A percentile compares a stretch with the other conserved stretches of the same genome.
Evolutionary conservation across 208 protist species (phyloP).

Genomic region (Trichomonas vaginalis): DNA sequence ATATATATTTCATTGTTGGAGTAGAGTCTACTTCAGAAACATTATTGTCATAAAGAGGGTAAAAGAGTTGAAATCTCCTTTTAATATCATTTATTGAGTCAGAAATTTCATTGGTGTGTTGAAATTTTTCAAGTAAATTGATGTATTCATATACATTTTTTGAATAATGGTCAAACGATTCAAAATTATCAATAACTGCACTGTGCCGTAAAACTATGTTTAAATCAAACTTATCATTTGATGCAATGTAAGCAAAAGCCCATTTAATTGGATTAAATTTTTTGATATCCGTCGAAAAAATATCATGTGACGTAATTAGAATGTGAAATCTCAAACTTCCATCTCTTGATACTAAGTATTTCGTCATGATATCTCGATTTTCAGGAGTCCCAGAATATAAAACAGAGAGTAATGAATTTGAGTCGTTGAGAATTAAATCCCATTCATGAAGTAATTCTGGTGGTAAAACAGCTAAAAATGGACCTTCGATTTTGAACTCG

Average conservation of each 20-base stretch:
- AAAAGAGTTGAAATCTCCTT: neutral
- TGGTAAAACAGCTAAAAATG: neutral
- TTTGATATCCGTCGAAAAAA: neutral
- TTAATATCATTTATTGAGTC: neutral
- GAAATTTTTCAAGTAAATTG: neutral
- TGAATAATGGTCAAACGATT: neutral
- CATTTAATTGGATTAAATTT: neutral
- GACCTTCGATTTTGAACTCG: neutral
- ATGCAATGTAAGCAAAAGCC: neutral
- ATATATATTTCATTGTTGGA: neutral
- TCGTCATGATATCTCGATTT: neutral
- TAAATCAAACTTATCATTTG: neutral
- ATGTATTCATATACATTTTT: neutral
- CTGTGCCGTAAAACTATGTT: neutral
- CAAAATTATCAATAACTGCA: neutral
- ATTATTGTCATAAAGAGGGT: too few species aligned
- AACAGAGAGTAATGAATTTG: neutral
- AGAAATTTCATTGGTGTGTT: neutral
- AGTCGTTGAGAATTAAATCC: neutral
- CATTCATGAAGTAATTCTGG: neutral
- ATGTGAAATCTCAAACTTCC: neutral
- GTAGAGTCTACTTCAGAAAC: too few species aligned
- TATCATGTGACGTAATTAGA: neutral
- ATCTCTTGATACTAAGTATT: neutral
- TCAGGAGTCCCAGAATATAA: neutral